A percentile compares a stretch with the other conserved stretches of the same genome.
Conservation (phyloP, 345 rosid species). For the Pseudoturritis turrita region DNA sequence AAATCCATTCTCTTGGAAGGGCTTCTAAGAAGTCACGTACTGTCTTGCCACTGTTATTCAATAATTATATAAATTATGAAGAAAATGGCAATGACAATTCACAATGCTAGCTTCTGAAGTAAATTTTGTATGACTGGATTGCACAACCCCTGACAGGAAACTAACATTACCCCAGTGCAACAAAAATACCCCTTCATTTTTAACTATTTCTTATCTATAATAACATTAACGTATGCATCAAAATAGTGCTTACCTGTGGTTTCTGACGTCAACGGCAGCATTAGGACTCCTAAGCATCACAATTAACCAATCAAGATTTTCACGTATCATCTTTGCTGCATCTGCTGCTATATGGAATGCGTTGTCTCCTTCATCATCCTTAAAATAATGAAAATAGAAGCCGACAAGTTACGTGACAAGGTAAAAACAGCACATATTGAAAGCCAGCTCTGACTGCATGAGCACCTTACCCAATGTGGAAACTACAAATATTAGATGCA, state of each 20-base stretch:
- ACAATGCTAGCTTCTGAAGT: neutral
- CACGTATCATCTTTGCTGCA: constrained; percentile 94
- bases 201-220: neutral
- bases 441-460: constrained; percentile 15
- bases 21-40: constrained; percentile 86
- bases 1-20: constrained; percentile 97
- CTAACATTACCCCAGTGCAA: neutral
- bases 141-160: constrained; percentile 11
- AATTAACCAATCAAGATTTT: constrained; percentile 94
- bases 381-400: constrained; percentile 24
- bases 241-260: constrained; percentile 68
- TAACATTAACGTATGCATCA: neutral
- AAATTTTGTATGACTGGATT: neutral
- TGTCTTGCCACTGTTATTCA: constrained; percentile 76
- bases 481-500: neutral
- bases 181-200: neutral
- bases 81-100: neutral
- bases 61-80: constrained; percentile 13
- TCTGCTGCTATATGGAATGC: constrained; percentile 99
- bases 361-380: constrained; percentile 98
- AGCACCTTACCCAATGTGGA: neutral
- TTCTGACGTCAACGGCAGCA: constrained; percentile 82
- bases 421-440: neutral
- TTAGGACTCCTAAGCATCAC: constrained; percentile 75
- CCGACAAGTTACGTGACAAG: constrained; percentile 16